A percentile compares a stretch with the other conserved stretches of the same genome.
These are phyloP conservation scores for Alternaria triticina DNA, from an alignment of 2,329 filamentous ascomycete species.

Conservation along the genomic window DNA sequence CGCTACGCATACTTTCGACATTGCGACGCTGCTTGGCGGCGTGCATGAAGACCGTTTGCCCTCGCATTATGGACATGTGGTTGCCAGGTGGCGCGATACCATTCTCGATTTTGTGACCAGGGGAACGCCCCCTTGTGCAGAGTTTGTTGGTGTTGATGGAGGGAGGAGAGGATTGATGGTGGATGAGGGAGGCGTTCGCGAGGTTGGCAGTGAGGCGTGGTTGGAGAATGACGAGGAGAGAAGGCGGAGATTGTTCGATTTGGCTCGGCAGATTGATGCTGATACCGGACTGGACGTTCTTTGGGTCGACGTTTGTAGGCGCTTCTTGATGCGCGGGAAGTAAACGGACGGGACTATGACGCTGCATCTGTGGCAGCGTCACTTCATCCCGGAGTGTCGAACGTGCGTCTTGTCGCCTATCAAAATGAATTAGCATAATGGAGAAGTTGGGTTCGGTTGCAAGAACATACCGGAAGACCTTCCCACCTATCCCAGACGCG, in stretches of 20 bases:
- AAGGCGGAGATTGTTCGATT: conserved; percentile 13
- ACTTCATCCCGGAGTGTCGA: neutral
- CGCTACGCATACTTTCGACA: conserved; percentile 27
- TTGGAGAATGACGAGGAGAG: conserved; percentile 7
- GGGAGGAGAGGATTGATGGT: conserved; percentile 11
- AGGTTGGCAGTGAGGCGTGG: conserved; percentile 15
- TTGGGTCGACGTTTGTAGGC: conserved; percentile 21
- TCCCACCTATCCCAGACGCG: neutral
- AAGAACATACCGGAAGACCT: neutral
- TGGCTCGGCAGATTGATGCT: conserved; percentile 13
- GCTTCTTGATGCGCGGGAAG: conserved; percentile 26
- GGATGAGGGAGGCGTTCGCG: conserved; percentile 9
- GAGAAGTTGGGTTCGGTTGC: neutral
- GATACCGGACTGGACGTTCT: conserved; percentile 19
- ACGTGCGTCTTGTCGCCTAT: neutral
- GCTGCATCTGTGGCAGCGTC: neutral
- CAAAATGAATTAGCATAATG: neutral
- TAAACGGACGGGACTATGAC: conserved; percentile 53
- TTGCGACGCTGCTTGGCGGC: conserved; percentile 21
- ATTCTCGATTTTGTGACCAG: conserved; percentile 18
- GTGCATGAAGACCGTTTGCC: conserved; percentile 17
- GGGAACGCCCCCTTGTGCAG: conserved; percentile 13
- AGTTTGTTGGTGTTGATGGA: conserved; percentile 5
- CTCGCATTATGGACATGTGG: conserved; percentile 7
- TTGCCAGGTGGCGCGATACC: conserved; percentile 14